These are phyloP conservation scores for Populus trichocarpa DNA, from an alignment of 441 rosid genomes.

Conservation along the genomic window DNA sequence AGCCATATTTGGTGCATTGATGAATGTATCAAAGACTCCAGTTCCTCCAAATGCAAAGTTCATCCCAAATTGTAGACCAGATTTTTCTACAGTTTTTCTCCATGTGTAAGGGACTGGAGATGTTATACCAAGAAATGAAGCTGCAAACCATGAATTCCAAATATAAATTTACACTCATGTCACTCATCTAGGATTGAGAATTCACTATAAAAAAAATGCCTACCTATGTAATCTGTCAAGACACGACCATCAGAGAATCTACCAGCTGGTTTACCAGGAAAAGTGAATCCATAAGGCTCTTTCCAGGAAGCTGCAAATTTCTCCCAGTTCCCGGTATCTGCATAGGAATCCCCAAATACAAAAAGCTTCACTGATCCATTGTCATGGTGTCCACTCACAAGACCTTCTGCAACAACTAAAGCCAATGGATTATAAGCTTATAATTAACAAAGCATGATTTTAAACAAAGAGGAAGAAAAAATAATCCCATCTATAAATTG, in stretches of 20 bases:
- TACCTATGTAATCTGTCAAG: conserved; percentile 68
- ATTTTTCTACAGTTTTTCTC: conserved; percentile 12
- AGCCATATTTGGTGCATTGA: conserved; percentile 42
- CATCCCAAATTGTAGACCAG: conserved; percentile 30
- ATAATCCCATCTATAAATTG: neutral
- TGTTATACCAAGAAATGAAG: conserved; percentile 34
- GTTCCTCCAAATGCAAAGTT: conserved; percentile 63
- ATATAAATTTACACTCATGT: neutral
- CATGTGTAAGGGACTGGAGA: conserved; percentile 33
- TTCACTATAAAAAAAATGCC: too few species aligned
- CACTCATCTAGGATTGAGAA: neutral
- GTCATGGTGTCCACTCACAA: neutral
- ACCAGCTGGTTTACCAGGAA: conserved; percentile 66
- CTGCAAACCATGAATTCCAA: conserved; percentile 20
- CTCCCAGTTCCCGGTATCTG: conserved; percentile 63
- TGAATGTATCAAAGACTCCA: conserved; percentile 45
- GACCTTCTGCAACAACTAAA: neutral
- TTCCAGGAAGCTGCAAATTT: conserved; percentile 49
- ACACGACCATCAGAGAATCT: conserved; percentile 81
- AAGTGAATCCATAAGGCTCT: conserved; percentile 62
- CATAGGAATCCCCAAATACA: conserved; percentile 81
- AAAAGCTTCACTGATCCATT: conserved; percentile 34
- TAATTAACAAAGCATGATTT: neutral
- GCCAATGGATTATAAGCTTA: neutral
- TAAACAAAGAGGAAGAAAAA: neutral